These are phyloP conservation scores for Pichia sp. DNA, from an alignment of 1,139 yeast genomes.

Conservation along the genomic window DNA sequence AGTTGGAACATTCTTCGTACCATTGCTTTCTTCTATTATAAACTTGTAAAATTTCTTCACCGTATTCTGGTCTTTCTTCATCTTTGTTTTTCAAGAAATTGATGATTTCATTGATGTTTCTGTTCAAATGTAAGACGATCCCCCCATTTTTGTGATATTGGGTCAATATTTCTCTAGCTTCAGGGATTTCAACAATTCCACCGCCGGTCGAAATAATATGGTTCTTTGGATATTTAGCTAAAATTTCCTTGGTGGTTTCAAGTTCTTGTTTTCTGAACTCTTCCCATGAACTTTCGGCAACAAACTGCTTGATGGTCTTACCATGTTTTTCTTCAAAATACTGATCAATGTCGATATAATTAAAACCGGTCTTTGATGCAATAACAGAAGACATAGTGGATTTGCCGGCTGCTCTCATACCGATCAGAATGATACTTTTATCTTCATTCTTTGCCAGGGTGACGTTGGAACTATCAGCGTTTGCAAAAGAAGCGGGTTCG, in stretches of 20 bases:
- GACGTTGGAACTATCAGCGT: slow-evolving; percentile 6
- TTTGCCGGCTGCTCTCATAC: slow-evolving; percentile 99
- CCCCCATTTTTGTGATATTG: slow-evolving; percentile 50
- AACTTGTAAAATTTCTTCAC: slow-evolving; percentile 69
- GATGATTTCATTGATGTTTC: slow-evolving; percentile 77
- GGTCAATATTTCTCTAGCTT: slow-evolving; percentile 57
- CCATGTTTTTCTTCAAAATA: slow-evolving; percentile 51
- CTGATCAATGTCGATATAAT: slow-evolving; percentile 70
- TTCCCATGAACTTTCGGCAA: slow-evolving; percentile 77
- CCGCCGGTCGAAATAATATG: slow-evolving; percentile 92
- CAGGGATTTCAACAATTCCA: slow-evolving; percentile 77
- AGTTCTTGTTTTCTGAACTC: slow-evolving; percentile 69
- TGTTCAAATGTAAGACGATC: slow-evolving; percentile 81
- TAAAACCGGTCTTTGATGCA: slow-evolving; percentile 62
- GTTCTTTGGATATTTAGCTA: slow-evolving; percentile 42
- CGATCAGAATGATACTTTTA: slow-evolving; percentile 72
- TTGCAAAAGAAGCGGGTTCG: slow-evolving; percentile 31
- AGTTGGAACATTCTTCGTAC: slow-evolving; percentile 77
- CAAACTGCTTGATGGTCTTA: slow-evolving; percentile 55
- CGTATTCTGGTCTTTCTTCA: slow-evolving; percentile 80
- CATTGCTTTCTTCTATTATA: slow-evolving; percentile 77
- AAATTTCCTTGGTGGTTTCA: slow-evolving; percentile 43
- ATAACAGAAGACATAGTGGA: slow-evolving; percentile 80
- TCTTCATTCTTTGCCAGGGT: slow-evolving; percentile 28
- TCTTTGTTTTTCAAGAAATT: slow-evolving; percentile 62